Evolutionary conservation across 1,139 yeast genomes (phyloP).

Genomic region (Suhomyces choctaworum): DNA sequence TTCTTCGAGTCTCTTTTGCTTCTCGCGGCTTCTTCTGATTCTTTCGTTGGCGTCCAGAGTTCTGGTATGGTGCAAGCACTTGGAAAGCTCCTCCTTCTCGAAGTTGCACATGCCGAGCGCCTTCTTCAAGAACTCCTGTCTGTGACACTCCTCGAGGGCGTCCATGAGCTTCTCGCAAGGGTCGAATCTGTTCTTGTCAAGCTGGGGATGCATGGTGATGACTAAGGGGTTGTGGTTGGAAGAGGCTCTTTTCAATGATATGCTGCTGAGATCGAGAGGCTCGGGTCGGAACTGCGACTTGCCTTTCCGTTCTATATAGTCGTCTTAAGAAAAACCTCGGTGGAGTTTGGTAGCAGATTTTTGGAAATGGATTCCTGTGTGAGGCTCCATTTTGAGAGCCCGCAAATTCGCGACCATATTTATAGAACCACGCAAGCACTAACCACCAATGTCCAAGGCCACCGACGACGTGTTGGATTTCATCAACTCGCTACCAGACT

Average conservation of each 20-base stretch:
- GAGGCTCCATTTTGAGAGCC: too few species aligned
- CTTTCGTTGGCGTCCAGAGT: conserved; percentile 64
- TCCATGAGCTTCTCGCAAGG: conserved; percentile 79
- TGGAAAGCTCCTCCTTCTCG: conserved; percentile 73
- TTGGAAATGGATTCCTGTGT: too few species aligned
- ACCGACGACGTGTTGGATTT: conserved; percentile 86
- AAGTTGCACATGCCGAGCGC: conserved; percentile 87
- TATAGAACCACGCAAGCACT: too few species aligned
- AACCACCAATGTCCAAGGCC: conserved; percentile 19
- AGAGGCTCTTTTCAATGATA: too few species aligned
- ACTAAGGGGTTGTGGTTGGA: background rate
- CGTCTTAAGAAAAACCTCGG: too few species aligned
- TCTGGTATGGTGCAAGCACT: conserved; percentile 81
- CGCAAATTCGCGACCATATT: too few species aligned
- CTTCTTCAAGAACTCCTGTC: conserved; percentile 65
- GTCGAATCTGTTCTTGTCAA: conserved; percentile 46
- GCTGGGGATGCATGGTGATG: conserved; percentile 47
- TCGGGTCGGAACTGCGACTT: too few species aligned
- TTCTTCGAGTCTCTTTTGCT: conserved; percentile 53
- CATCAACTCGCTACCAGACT: conserved; percentile 82
- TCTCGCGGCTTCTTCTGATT: conserved; percentile 56
- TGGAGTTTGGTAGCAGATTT: too few species aligned
- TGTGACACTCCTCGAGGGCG: conserved; percentile 89
- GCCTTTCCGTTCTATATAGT: too few species aligned
- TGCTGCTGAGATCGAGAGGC: too few species aligned